These are phyloP conservation scores for Lasiodiplodia gonubiensis DNA, from an alignment of 2,329 filamentous ascomycete species.

Conservation along the genomic window DNA sequence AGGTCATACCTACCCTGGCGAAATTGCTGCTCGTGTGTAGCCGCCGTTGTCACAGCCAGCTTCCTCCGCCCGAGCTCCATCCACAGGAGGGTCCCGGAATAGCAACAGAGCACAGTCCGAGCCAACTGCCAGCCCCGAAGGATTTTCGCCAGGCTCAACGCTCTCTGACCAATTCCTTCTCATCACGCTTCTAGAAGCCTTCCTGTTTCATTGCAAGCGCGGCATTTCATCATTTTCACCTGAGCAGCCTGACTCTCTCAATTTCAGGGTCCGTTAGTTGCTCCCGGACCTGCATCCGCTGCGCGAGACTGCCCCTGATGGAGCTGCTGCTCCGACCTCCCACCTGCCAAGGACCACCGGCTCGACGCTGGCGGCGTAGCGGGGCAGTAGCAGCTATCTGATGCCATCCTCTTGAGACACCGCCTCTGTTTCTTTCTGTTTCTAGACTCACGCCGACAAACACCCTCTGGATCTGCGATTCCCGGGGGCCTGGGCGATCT, in stretches of 20 bases:
- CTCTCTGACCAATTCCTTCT: constrained; percentile 11
- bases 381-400: not conserved
- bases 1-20: constrained; percentile 18
- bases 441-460: constrained; percentile 4
- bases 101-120: constrained; percentile 14
- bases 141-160: constrained; percentile 12
- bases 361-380: not conserved
- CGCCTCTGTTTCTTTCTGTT: not conserved
- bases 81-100: constrained; percentile 9
- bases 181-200: constrained; percentile 2
- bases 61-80: not conserved
- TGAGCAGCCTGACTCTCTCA: not conserved
- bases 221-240: constrained; percentile 15
- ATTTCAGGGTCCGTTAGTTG: not conserved
- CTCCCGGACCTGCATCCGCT: constrained; percentile 7
- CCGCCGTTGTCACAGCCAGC: not conserved
- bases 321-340: not conserved
- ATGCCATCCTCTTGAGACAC: constrained; percentile 7
- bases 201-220: constrained; percentile 1
- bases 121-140: constrained; percentile 5
- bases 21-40: constrained; percentile 20
- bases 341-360: not conserved
- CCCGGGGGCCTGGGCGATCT: constrained; percentile 4
- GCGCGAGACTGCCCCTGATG: not conserved
- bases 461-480: constrained; percentile 20